These are phyloP conservation scores for Pichia sp. DNA, from an alignment of 1,139 yeast species.

Conservation along the genomic window DNA sequence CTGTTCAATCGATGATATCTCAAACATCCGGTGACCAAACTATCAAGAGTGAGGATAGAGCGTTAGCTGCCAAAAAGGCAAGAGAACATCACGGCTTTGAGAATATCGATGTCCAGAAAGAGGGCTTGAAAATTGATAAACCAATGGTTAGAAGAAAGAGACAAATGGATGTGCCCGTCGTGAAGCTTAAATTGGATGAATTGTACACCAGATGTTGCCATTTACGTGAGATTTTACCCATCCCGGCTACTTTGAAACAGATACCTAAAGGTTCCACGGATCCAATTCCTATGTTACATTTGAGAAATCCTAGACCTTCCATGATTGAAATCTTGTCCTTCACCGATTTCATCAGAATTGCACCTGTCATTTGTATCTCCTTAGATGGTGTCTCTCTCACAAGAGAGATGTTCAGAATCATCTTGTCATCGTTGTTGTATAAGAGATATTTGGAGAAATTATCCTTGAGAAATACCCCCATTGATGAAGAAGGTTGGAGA, in stretches of 20 bases:
- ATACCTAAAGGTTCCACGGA: constrained; percentile 63
- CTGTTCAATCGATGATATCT: constrained; percentile 12
- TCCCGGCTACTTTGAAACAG: constrained; percentile 82
- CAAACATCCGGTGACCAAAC: constrained; percentile 21
- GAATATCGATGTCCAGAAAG: constrained; percentile 14
- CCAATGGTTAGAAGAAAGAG: constrained; percentile 38
- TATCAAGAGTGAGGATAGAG: constrained; percentile 23
- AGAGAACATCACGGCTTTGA: constrained; percentile 15
- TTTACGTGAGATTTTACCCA: constrained; percentile 83
- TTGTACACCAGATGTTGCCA: constrained; percentile 91
- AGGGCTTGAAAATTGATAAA: constrained; percentile 38
- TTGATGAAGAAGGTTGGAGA: constrained; percentile 65
- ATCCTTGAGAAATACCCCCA: constrained; percentile 64
- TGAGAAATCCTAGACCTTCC: constrained; percentile 68
- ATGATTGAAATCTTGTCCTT: constrained; percentile 67
- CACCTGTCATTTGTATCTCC: constrained; percentile 62
- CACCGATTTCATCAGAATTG: constrained; percentile 67
- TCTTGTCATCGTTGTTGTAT: constrained; percentile 53
- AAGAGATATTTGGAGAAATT: constrained; percentile 58
- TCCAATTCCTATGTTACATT: constrained; percentile 56
- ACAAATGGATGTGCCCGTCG: constrained; percentile 45
- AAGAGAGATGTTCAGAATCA: constrained; percentile 54
- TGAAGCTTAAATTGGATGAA: constrained; percentile 45
- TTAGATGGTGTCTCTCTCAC: constrained; percentile 65
- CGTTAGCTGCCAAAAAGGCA: constrained; percentile 25